Base-by-base conservation (phyloP, 164 flowering plant species). In the Aristolochia fimbriata region DNA sequence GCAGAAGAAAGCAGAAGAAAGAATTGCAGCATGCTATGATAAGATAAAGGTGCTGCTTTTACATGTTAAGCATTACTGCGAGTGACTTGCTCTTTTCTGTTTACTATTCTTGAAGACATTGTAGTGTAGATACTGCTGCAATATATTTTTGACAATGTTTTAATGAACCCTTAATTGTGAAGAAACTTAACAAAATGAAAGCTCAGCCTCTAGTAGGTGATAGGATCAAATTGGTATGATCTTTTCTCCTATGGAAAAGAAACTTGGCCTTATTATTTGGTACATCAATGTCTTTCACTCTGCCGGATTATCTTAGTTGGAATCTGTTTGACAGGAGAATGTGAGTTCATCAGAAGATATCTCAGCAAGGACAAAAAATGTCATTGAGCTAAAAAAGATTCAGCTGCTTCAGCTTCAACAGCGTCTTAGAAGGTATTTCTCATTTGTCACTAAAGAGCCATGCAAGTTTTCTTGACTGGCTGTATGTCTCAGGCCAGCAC, bases 371-470 rank as follows among this genome's bases (percentile, higher is more conserved):
- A 94, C 99, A 58, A 90, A 73, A 77, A 94, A 95, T 82, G 96
- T 94, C 24, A 94, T 94, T 72, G 99, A 94, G 71, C 69, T 91
- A 76, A 94, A 94, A 73, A 94, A 94, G 71, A 96, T 94, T 62
- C 96, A 88, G 71, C 71, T 94, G 62, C 77, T 94, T 69, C 77
- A 76, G 65, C 91, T 94, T 72, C 99, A 94, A 70, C 86, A 95
- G 11, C 89, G 91, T 31, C 77, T 94, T 37, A 77, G 96, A 59
- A 83, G 90, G 99, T 86, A 64, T 27, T 9, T 45, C 14, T 20
- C 55, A 52, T 59, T 33, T 14, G n/a, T n/a, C 63, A 31, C 8
- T 10, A 6, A 10, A 37, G 10, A 37, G 43, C 43, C 8, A 0
- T 37, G 7, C 9, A 37, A 37, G 10, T 37, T 7, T 10, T 37